Conservation (phyloP, 2,329 filamentous ascomycete species). For the Mycosphaerella arachidis region DNA sequence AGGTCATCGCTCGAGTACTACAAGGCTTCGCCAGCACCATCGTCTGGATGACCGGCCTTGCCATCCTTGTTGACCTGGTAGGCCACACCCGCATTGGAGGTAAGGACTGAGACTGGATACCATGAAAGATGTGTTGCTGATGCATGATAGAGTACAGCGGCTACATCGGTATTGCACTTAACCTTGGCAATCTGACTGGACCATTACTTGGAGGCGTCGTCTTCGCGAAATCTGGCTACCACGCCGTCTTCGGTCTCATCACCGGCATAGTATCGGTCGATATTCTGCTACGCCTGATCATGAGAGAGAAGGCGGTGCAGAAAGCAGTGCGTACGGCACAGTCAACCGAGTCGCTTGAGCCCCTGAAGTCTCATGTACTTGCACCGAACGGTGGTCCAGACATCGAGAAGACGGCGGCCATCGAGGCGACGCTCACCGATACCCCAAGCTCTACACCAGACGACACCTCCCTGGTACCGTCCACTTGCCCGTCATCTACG, state of each 20-base stretch:
- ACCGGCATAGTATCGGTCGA: conserved; percentile 15
- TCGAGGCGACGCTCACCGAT: neutral
- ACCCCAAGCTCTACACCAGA: neutral
- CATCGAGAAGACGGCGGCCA: neutral
- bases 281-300: conserved; percentile 14
- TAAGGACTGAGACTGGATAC: neutral
- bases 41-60: conserved; percentile 67
- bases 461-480: neutral
- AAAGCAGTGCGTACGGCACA: neutral
- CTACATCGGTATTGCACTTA: conserved; percentile 59
- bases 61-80: conserved; percentile 65
- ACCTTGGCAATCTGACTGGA: conserved; percentile 56
- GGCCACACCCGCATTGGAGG: conserved; percentile 53
- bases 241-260: conserved; percentile 20
- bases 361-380: neutral
- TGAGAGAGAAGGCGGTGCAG: conserved; percentile 12
- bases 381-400: neutral
- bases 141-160: conserved; percentile 53
- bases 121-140: neutral
- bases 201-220: conserved; percentile 65
- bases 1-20: conserved; percentile 60
- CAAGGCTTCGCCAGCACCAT: conserved; percentile 64
- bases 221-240: conserved; percentile 47
- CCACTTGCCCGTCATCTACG: neutral
- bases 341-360: neutral